Conservation (phyloP, 805 yeast genomes). For the Diddensiella santjacobensis region DNA sequence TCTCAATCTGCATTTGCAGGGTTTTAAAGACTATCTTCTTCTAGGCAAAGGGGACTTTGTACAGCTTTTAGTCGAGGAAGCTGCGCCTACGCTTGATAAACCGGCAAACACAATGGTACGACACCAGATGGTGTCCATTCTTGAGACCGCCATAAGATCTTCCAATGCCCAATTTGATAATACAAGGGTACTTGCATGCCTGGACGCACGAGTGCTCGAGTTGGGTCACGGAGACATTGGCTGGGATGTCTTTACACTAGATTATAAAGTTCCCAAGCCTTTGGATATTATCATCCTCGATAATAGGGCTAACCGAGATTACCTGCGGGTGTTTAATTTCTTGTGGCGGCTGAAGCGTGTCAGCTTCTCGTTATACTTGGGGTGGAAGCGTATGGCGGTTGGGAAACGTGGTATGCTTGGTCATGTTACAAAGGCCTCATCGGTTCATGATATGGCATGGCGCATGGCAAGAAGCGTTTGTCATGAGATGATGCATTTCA, state of each 20-base stretch:
- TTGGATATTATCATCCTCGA: slow-evolving; percentile 54
- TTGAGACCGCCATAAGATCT: slow-evolving; percentile 57
- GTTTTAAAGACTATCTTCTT: slow-evolving; percentile 61
- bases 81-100: slow-evolving; percentile 49
- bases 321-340: slow-evolving; percentile 78
- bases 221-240: slow-evolving; percentile 71
- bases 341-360: slow-evolving; percentile 74
- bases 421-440: neutral
- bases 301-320: slow-evolving; percentile 44
- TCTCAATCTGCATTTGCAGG: slow-evolving; percentile 51
- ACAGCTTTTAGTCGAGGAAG: slow-evolving; percentile 56
- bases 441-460: slow-evolving; percentile 24
- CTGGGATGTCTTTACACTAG: slow-evolving; percentile 91
- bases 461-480: slow-evolving; percentile 23
- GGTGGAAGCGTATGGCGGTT: slow-evolving; percentile 42
- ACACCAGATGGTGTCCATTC: slow-evolving; percentile 57
- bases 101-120: slow-evolving; percentile 64
- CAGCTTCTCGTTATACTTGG: slow-evolving; percentile 45
- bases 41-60: slow-evolving; percentile 81
- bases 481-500: slow-evolving; percentile 33
- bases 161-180: slow-evolving; percentile 34
- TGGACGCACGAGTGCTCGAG: slow-evolving; percentile 82
- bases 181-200: slow-evolving; percentile 43
- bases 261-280: slow-evolving; percentile 53
- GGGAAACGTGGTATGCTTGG: slow-evolving; percentile 26